These are phyloP conservation scores for Meira nashicola DNA, from an alignment of 1,284 basidiomycete species.

Conservation along the genomic window DNA sequence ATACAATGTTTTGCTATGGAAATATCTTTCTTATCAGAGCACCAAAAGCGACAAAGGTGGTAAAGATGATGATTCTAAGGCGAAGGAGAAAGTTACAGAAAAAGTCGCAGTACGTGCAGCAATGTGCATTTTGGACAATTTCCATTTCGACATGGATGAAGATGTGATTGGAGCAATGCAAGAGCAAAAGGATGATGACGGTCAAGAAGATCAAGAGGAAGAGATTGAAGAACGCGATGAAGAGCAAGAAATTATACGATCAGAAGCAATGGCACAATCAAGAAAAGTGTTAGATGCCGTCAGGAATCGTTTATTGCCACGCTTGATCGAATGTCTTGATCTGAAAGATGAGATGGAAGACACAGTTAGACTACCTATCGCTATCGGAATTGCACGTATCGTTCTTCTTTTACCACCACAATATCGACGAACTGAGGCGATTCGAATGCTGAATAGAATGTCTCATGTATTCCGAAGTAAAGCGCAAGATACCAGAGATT, in stretches of 20 bases:
- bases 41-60: not conserved
- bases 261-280: slow-evolving; percentile 8
- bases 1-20: slow-evolving; percentile 75
- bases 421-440: slow-evolving; percentile 61
- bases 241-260: slow-evolving; percentile 10
- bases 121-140: slow-evolving; percentile 80
- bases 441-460: slow-evolving; percentile 74
- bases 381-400: slow-evolving; percentile 80
- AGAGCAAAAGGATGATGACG: slow-evolving; percentile 38
- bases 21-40: slow-evolving; percentile 72
- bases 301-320: slow-evolving; percentile 55
- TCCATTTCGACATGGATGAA: slow-evolving; percentile 65
- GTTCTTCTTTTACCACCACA: slow-evolving; percentile 73
- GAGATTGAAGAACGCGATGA: slow-evolving; percentile 12
- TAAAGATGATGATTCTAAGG: slow-evolving; percentile 61
- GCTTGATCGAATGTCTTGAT: slow-evolving; percentile 47
- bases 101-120: slow-evolving; percentile 80
- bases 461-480: slow-evolving; percentile 83
- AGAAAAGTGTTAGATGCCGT: slow-evolving; percentile 70
- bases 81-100: slow-evolving; percentile 56
- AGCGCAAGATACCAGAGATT: slow-evolving; percentile 87
- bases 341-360: slow-evolving; percentile 73
- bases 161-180: slow-evolving; percentile 17
- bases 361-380: slow-evolving; percentile 68
- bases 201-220: slow-evolving; percentile 61